Conservation (phyloP, 164 flowering plant species). For the Echeveria elegans region DNA sequence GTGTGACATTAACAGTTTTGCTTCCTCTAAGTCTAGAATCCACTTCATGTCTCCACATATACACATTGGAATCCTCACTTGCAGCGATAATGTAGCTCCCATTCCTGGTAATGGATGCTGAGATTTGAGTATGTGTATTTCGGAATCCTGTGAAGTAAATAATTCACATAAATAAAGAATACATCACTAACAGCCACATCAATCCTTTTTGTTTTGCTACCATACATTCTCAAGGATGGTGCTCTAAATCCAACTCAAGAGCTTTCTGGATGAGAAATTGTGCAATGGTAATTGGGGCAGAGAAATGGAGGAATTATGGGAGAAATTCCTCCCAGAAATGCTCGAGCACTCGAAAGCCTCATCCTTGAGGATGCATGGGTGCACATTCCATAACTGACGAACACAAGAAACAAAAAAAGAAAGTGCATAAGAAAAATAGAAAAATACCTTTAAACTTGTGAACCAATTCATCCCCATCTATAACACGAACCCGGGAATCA, state of each 20-base stretch:
- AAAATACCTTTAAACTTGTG: conserved; percentile 81
- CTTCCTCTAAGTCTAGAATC: conserved; percentile 62
- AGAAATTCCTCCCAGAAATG: too few relatives aligned
- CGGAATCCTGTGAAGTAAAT: conserved; percentile 62
- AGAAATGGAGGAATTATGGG: too few relatives aligned
- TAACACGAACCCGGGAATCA: conserved; percentile 84
- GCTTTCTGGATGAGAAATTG: too few relatives aligned
- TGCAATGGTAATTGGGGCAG: too few relatives aligned
- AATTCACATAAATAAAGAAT: not conserved
- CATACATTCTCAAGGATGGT: too few relatives aligned
- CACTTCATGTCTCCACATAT: conserved; percentile 78
- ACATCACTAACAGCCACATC: not conserved
- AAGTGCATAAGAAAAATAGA: not conserved
- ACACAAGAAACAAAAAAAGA: not conserved
- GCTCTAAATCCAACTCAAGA: too few relatives aligned
- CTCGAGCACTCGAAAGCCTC: too few relatives aligned
- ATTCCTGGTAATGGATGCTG: conserved; percentile 67
- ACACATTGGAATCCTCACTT: conserved; percentile 91
- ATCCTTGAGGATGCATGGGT: too few relatives aligned
- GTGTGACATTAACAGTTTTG: conserved; percentile 63
- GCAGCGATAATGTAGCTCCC: conserved; percentile 86
- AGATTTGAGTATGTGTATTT: conserved; percentile 85
- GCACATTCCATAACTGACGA: too few relatives aligned
- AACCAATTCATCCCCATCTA: conserved; percentile 70
- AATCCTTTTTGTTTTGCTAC: not conserved